These are phyloP conservation scores for Cyberlindnera americana DNA, from an alignment of 805 yeast species.

Conservation along the genomic window DNA sequence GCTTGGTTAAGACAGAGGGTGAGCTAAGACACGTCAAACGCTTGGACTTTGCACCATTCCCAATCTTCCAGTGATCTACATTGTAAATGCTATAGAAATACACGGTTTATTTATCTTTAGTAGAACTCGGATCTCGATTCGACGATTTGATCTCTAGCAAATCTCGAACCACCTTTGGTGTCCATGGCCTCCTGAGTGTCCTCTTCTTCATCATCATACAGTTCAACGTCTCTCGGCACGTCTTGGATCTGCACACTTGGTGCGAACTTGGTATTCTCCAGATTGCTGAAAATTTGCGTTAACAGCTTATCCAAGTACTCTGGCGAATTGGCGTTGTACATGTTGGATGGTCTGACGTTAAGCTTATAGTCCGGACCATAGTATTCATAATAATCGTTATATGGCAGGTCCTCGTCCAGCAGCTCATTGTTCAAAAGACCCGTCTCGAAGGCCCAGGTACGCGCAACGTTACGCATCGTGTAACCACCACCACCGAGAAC, in stretches of 20 bases:
- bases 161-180: slow-evolving; percentile 86
- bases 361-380: slow-evolving; percentile 95
- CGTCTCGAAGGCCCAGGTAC: slow-evolving; percentile 94
- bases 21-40: slow-evolving; percentile 28
- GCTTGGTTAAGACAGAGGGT: slow-evolving; percentile 28
- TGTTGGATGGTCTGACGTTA: slow-evolving; percentile 92
- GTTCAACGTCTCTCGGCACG: slow-evolving; percentile 87
- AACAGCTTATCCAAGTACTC: slow-evolving; percentile 85
- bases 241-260: slow-evolving; percentile 95
- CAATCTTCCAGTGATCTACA: slow-evolving; percentile 3
- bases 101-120: too few relatives aligned
- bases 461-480: slow-evolving; percentile 93
- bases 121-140: slow-evolving; percentile 77
- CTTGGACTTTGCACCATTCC: slow-evolving; percentile 1
- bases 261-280: slow-evolving; percentile 89
- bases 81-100: too few relatives aligned
- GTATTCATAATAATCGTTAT: slow-evolving; percentile 94
- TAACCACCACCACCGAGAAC: slow-evolving; percentile 98
- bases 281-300: slow-evolving; percentile 68
- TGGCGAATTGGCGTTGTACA: slow-evolving; percentile 94
- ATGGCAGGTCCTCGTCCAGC: slow-evolving; percentile 60
- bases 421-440: slow-evolving; percentile 80
- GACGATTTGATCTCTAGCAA: slow-evolving; percentile 71
- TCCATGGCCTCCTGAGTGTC: slow-evolving; percentile 77
- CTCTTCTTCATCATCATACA: slow-evolving; percentile 81